phyloP scores from a whole-genome alignment of 495 filamentous ascomycete genomes.

The Evernia prunastri region DNA sequence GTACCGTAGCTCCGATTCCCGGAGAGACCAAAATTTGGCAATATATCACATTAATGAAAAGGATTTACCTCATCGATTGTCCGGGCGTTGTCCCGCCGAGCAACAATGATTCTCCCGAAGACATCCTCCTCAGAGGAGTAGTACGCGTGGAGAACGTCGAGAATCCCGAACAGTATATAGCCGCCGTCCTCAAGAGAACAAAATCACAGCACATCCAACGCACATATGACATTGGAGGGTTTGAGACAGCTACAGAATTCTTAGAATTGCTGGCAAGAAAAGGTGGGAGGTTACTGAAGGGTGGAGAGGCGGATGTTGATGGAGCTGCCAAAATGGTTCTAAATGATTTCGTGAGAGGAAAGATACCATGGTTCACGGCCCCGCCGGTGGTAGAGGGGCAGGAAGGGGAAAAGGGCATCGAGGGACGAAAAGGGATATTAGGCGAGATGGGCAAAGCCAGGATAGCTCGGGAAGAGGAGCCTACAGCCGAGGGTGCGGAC shows the following conservation, averaged over 20 bases:
- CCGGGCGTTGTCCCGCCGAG: slow-evolving; percentile 92
- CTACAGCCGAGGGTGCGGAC: slow-evolving; percentile 13
- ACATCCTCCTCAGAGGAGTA: slow-evolving; percentile 87
- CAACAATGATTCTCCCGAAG: slow-evolving; percentile 68
- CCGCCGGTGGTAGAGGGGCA: slow-evolving; percentile 57
- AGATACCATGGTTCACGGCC: slow-evolving; percentile 90
- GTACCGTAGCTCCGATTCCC: slow-evolving; percentile 90
- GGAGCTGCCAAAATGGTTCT: slow-evolving; percentile 92
- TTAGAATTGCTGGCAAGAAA: slow-evolving; percentile 83
- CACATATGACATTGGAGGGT: slow-evolving; percentile 81
- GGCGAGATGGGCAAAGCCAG: slow-evolving; percentile 58
- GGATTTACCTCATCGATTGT: slow-evolving; percentile 96
- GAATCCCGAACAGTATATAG: slow-evolving; percentile 91
- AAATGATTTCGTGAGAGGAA: slow-evolving; percentile 91
- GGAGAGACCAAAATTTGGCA: slow-evolving; percentile 87
- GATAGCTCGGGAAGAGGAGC: slow-evolving; percentile 37
- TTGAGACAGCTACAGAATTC: slow-evolving; percentile 68
- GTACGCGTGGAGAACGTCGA: slow-evolving; percentile 92
- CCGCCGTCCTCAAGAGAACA: slow-evolving; percentile 69
- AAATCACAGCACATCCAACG: slow-evolving; percentile 84
- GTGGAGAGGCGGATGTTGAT: slow-evolving; percentile 87
- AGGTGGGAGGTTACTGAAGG: slow-evolving; percentile 75
- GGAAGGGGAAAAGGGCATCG: slow-evolving; percentile 47
- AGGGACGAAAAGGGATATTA: slow-evolving; percentile 42
- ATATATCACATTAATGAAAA: slow-evolving; percentile 93